Evolutionary conservation across 768 basidiomycete species (phyloP).

Genomic region (Kwoniella dendrophila): DNA sequence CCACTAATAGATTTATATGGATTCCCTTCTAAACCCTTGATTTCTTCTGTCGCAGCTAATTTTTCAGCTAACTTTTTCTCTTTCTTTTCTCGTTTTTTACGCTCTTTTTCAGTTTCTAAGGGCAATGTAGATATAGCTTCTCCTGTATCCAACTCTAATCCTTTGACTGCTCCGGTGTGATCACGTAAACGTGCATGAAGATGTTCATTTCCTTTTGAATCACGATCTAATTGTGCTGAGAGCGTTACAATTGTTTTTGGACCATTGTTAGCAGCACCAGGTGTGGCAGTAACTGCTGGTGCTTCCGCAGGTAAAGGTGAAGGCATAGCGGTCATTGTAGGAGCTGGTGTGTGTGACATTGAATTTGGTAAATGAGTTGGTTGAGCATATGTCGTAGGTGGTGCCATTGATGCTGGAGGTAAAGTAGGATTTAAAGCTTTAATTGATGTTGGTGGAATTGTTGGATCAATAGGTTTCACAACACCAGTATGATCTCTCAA

Average conservation of each 20-base stretch:
- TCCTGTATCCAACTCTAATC: conserved; percentile 17
- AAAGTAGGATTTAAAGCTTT: conserved; percentile 3
- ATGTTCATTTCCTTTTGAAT: conserved; percentile 36
- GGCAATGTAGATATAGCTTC: background rate
- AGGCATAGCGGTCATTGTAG: background rate
- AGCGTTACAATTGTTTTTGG: conserved; percentile 33
- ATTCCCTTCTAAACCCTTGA: background rate
- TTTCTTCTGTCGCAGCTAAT: conserved; percentile 1
- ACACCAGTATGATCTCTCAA: conserved; percentile 35
- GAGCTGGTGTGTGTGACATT: background rate
- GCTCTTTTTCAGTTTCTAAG: conserved; percentile 15
- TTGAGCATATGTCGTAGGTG: background rate
- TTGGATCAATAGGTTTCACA: conserved; percentile 24
- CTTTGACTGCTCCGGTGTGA: conserved; percentile 11
- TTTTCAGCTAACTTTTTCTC: conserved; percentile 23
- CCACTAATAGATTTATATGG: conserved; percentile 24
- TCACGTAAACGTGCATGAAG: conserved; percentile 12
- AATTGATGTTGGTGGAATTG: conserved; percentile 14
- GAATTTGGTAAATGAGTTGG: conserved; percentile 1
- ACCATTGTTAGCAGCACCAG: background rate
- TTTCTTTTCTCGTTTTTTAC: conserved; percentile 27
- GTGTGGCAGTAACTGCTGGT: background rate
- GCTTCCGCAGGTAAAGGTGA: background rate
- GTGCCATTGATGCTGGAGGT: background rate
- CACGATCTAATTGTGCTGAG: conserved; percentile 34